phyloP scores from a whole-genome alignment of 2,329 filamentous ascomycete species.

The Parasarocladium wereldwijsianum region DNA sequence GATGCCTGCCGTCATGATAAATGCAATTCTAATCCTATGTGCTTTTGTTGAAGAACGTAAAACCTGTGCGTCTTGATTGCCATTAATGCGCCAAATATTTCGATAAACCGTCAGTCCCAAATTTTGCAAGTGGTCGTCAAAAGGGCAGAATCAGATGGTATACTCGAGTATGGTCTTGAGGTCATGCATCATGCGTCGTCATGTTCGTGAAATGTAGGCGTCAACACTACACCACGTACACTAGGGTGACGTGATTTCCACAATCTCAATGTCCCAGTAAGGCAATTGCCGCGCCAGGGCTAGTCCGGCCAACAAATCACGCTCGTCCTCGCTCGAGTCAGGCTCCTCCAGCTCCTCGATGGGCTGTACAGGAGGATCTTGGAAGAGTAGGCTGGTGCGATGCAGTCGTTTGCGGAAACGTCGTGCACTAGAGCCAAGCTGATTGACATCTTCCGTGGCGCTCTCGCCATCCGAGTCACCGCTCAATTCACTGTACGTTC shows the following conservation, averaged over 20 bases:
- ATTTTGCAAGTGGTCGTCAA: too few relatives aligned
- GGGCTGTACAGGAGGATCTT: slow-evolving; percentile 31
- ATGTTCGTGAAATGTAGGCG: too few relatives aligned
- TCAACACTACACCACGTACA: too few relatives aligned
- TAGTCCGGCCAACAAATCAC: slow-evolving; percentile 17
- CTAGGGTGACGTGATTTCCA: slow-evolving; percentile 36
- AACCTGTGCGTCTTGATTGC: too few relatives aligned
- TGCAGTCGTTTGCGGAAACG: slow-evolving; percentile 31
- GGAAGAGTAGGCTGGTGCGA: slow-evolving; percentile 30
- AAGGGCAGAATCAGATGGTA: too few relatives aligned
- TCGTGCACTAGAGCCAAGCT: slow-evolving; percentile 31
- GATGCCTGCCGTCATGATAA: too few relatives aligned
- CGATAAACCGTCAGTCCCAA: too few relatives aligned
- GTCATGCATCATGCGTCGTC: too few relatives aligned
- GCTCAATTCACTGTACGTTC: slow-evolving; percentile 38
- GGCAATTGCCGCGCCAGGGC: slow-evolving; percentile 33
- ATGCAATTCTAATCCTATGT: too few relatives aligned
- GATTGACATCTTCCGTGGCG: slow-evolving; percentile 23
- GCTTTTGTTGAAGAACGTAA: too few relatives aligned
- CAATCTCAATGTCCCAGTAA: slow-evolving; percentile 33
- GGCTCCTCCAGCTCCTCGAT: slow-evolving; percentile 41
- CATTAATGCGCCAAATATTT: too few relatives aligned
- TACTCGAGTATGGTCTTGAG: too few relatives aligned
- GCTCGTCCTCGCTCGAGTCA: slow-evolving; percentile 29
- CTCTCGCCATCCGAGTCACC: slow-evolving; percentile 30